These are phyloP conservation scores for Termitomyces sp. DNA, from an alignment of 768 basidiomycete genomes.

Conservation along the genomic window DNA sequence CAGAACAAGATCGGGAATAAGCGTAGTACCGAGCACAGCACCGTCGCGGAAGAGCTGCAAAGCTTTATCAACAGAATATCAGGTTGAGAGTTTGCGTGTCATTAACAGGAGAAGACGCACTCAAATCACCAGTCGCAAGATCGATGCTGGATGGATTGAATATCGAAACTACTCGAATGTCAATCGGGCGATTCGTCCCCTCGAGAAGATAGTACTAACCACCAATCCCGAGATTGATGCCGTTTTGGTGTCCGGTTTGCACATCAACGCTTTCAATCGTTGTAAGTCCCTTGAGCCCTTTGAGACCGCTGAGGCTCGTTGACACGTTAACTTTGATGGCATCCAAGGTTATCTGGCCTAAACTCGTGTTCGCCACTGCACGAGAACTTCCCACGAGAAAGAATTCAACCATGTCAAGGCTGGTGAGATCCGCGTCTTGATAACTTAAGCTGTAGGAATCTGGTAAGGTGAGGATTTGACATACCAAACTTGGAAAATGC, in stretches of 20 bases:
- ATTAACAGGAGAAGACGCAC: slow-evolving; percentile 30
- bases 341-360: slow-evolving; percentile 67
- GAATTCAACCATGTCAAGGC: slow-evolving; percentile 45
- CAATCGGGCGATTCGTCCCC: not conserved
- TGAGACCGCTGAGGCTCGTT: slow-evolving; percentile 55
- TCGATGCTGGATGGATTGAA: slow-evolving; percentile 68
- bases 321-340: slow-evolving; percentile 72
- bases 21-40: slow-evolving; percentile 53
- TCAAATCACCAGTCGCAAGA: slow-evolving; percentile 58
- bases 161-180: slow-evolving; percentile 45
- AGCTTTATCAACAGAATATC: slow-evolving; percentile 27
- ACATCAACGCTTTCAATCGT: slow-evolving; percentile 63
- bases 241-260: slow-evolving; percentile 55
- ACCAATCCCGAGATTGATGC: slow-evolving; percentile 56
- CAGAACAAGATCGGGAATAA: slow-evolving; percentile 59
- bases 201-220: slow-evolving; percentile 31
- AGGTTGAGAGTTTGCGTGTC: not conserved
- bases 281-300: slow-evolving; percentile 55
- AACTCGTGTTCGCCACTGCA: slow-evolving; percentile 56
- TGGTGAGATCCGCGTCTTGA: slow-evolving; percentile 56
- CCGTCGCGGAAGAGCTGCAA: slow-evolving; percentile 55
- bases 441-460: not conserved
- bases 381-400: slow-evolving; percentile 56
- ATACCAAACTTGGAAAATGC: slow-evolving; percentile 59
- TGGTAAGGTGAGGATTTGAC: slow-evolving; percentile 19